A percentile compares a stretch with the other conserved stretches of the same genome.
These are phyloP conservation scores for Dryas octopetala DNA, from an alignment of 306 rosid genomes.

Conservation along the genomic window DNA sequence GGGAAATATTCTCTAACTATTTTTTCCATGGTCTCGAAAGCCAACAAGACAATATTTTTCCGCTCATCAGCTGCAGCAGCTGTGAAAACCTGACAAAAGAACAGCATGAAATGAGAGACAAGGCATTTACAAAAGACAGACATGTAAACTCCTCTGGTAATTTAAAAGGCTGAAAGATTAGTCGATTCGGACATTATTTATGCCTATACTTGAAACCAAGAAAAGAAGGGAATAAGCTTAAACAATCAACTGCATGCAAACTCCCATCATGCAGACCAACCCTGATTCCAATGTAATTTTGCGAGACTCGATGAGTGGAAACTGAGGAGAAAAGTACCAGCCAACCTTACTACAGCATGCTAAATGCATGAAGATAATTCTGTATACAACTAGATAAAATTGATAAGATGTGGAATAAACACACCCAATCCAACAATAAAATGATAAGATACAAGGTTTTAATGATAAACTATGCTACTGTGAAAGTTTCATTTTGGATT, in stretches of 20 bases:
- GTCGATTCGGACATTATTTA: background rate
- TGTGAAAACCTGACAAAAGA: conserved; percentile 80
- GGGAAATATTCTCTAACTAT: conserved; percentile 97
- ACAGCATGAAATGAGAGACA: conserved; percentile 33
- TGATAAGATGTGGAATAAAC: background rate
- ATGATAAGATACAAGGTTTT: background rate
- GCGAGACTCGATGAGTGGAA: background rate
- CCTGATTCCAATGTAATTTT: background rate
- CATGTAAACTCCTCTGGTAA: background rate
- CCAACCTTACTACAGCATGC: background rate
- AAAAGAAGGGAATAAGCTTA: background rate
- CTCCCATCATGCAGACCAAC: background rate
- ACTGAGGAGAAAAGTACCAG: background rate
- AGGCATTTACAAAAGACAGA: conserved; percentile 6
- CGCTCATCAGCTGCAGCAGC: conserved; percentile 95
- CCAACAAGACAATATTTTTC: conserved; percentile 87
- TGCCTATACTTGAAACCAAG: background rate
- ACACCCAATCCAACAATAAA: background rate
- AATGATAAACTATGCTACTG: background rate
- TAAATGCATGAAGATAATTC: background rate
- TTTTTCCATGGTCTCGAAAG: conserved; percentile 98
- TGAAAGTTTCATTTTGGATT: background rate
- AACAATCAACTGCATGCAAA: background rate
- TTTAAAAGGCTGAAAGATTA: background rate
- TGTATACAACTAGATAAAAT: background rate